Percentiles rank a stretch among this genome's conserved stretches.
phyloP scores from a whole-genome alignment of 495 filamentous ascomycete genomes.

The Penicillium argentinense region DNA sequence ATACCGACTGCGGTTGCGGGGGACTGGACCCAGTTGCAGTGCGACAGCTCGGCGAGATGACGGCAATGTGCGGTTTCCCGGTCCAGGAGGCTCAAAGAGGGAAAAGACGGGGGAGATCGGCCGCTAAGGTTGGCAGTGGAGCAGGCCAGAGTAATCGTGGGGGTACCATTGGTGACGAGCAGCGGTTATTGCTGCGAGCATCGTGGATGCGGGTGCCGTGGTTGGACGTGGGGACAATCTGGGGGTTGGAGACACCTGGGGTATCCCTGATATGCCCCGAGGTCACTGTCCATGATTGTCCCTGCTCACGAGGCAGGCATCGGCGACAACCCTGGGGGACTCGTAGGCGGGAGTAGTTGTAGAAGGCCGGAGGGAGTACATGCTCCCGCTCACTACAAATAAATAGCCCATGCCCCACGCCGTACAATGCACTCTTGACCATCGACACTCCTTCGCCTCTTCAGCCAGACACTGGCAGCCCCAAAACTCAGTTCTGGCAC shows the following conservation, averaged over 20 bases:
- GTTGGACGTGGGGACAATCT: too few species aligned
- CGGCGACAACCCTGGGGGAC: too few species aligned
- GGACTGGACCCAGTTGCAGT: constrained; percentile 2
- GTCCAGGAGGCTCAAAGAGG: not conserved
- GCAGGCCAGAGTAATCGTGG: constrained; percentile 10
- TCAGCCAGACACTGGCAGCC: not conserved
- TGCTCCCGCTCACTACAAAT: too few species aligned
- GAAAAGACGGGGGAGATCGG: constrained; percentile 12
- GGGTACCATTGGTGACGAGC: constrained; percentile 2
- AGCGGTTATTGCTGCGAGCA: constrained; percentile 19
- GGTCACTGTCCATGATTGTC: too few species aligned
- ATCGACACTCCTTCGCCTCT: not conserved
- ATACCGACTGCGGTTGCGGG: constrained; percentile 14
- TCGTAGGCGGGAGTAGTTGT: too few species aligned
- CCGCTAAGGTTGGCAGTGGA: constrained; percentile 12
- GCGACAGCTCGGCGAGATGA: constrained; percentile 10
- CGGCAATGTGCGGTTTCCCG: constrained; percentile 12
- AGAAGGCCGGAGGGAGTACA: too few species aligned
- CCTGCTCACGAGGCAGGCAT: too few species aligned
- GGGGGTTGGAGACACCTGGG: too few species aligned
- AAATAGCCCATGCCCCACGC: too few species aligned
- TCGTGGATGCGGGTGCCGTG: too few species aligned
- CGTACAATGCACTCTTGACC: too few species aligned
- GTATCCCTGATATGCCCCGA: too few species aligned
- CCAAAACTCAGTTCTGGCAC: not conserved